Conservation (phyloP, 768 basidiomycete genomes). For the Dacryopinax primogenitus region DNA sequence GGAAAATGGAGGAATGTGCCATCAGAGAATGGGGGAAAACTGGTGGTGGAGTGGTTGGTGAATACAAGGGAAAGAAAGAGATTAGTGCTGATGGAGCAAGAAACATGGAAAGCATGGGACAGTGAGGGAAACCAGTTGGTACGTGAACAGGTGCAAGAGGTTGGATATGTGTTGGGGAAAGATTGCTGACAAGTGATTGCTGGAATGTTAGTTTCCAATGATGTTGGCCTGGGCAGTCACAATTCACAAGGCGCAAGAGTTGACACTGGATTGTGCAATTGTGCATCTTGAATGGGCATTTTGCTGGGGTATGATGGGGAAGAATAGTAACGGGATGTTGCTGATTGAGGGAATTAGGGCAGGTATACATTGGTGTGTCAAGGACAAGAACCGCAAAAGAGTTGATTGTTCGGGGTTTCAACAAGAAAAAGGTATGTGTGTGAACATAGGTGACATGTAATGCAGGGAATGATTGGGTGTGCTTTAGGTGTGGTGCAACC, state of each 20-base stretch:
- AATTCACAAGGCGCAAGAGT: neutral
- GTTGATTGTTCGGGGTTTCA: neutral
- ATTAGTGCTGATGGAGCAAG: neutral
- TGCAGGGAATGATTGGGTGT: neutral
- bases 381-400: neutral
- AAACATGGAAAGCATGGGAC: neutral
- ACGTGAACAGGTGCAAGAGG: neutral
- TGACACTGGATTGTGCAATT: neutral
- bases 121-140: neutral
- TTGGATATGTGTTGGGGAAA: neutral
- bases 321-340: neutral
- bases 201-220: neutral
- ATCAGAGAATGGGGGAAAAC: neutral
- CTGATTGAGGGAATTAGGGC: neutral
- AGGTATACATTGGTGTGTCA: neutral
- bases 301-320: neutral
- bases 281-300: neutral
- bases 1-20: neutral
- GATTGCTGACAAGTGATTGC: too few relatives aligned
- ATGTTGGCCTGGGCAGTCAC: neutral
- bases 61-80: neutral
- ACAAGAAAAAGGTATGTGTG: neutral
- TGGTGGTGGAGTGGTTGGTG: neutral
- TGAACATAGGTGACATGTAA: neutral
- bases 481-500: neutral